Conservation (phyloP, 139 green algal species). For the Haematococcus sp. region DNA sequence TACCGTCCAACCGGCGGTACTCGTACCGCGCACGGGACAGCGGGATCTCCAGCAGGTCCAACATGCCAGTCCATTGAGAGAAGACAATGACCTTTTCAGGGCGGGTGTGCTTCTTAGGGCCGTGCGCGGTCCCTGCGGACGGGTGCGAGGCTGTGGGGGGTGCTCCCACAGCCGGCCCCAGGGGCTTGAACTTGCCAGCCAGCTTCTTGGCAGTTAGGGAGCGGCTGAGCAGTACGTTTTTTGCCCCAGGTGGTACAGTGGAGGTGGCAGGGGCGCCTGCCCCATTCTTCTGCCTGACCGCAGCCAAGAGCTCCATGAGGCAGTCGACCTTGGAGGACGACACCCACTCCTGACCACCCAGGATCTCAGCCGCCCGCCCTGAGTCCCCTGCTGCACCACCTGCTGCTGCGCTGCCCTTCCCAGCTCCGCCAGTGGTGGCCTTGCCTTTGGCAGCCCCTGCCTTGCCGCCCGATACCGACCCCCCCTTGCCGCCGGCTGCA, state of each 20-base stretch:
- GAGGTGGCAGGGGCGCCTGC: neutral
- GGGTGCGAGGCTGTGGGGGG: neutral
- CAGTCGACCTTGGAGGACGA: conserved; percentile 44
- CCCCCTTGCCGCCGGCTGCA: too few relatives aligned
- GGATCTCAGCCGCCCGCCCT: neutral
- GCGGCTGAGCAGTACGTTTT: neutral
- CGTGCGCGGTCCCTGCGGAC: neutral
- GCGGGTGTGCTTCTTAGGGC: conserved; percentile 14
- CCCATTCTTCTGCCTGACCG: conserved; percentile 10
- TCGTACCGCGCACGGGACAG: neutral
- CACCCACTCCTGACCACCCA: conserved; percentile 26
- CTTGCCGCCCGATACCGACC: conserved; percentile 5
- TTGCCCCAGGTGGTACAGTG: too few relatives aligned
- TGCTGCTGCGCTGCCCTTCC: too few relatives aligned
- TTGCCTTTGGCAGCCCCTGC: neutral
- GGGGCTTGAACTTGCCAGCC: conserved; percentile 2
- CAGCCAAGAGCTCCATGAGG: conserved; percentile 44
- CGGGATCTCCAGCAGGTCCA: conserved; percentile 81
- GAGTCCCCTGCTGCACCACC: neutral
- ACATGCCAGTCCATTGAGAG: conserved; percentile 90
- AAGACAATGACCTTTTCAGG: conserved; percentile 87
- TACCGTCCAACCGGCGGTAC: conserved; percentile 77
- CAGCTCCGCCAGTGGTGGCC: too few relatives aligned
- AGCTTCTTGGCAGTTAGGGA: neutral
- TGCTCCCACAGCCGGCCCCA: neutral